phyloP scores from a whole-genome alignment of 108 stramenopile species.

The Cylindrotheca fusiformis region DNA sequence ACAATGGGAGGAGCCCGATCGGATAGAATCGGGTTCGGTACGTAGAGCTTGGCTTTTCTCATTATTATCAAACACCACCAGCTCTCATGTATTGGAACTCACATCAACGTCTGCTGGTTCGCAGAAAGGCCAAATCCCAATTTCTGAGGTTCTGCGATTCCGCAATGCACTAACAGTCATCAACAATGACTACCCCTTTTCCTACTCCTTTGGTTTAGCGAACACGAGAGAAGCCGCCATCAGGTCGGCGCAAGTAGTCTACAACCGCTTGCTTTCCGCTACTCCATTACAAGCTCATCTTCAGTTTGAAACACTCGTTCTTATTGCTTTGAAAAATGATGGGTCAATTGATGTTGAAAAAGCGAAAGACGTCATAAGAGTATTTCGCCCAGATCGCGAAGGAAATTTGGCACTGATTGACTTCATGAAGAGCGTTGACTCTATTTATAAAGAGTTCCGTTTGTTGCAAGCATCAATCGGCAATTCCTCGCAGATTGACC shows the following conservation, averaged over 20 bases:
- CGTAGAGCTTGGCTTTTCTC: too few species aligned
- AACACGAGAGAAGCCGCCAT: conserved; percentile 55
- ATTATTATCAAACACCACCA: too few species aligned
- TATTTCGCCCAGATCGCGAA: conserved; percentile 51
- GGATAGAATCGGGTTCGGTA: too few species aligned
- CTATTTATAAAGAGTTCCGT: conserved; percentile 63
- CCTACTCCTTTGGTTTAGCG: conserved; percentile 56
- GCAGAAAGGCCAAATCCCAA: conserved; percentile 11
- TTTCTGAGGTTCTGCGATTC: conserved; percentile 47
- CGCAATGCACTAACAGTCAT: conserved; percentile 61
- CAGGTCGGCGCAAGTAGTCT: conserved; percentile 53
- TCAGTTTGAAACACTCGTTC: conserved; percentile 52
- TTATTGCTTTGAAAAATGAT: conserved; percentile 36
- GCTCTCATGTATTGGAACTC: too few species aligned
- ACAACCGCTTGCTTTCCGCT: conserved; percentile 24
- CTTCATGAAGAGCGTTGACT: conserved; percentile 54
- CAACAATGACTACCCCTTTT: conserved; percentile 53
- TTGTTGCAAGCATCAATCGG: conserved; percentile 59
- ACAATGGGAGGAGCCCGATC: conserved; percentile 35
- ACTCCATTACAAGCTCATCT: conserved; percentile 13
- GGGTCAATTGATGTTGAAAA: conserved; percentile 42
- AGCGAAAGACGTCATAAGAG: conserved; percentile 47
- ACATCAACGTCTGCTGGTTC: too few species aligned
- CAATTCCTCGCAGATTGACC: conserved; percentile 65
- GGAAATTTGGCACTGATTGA: conserved; percentile 52